Conservation (phyloP, 1,139 yeast genomes). For the Candida buenavistaensis region DNA sequence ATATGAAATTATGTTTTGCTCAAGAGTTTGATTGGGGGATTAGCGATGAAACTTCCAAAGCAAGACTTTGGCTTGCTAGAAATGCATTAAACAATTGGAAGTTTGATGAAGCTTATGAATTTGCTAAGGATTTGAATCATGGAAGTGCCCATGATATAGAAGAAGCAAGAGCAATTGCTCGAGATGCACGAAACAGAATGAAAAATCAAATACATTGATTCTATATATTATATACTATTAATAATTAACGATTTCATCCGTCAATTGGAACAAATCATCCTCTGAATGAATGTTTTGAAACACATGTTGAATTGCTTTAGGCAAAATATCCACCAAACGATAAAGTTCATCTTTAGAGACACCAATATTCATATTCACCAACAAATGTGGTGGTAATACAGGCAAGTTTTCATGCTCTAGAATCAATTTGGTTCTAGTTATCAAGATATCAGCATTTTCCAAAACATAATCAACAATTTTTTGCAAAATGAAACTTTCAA, state of each 20-base stretch:
- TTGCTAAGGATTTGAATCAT: slow-evolving; percentile 72
- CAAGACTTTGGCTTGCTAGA: slow-evolving; percentile 85
- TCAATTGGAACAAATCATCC: slow-evolving; percentile 20
- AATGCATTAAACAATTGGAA: slow-evolving; percentile 57
- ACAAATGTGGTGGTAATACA: slow-evolving; percentile 65
- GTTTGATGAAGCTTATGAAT: slow-evolving; percentile 69
- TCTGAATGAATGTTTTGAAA: slow-evolving; percentile 18
- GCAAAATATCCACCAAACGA: slow-evolving; percentile 18
- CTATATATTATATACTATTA: slow-evolving; percentile 1
- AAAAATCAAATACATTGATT: slow-evolving; percentile 4
- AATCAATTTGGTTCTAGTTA: slow-evolving; percentile 69
- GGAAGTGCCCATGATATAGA: slow-evolving; percentile 85
- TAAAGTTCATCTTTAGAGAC: slow-evolving; percentile 55
- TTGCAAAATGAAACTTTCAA: slow-evolving; percentile 65
- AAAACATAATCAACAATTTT: slow-evolving; percentile 57
- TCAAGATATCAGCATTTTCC: slow-evolving; percentile 52
- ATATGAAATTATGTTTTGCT: slow-evolving; percentile 72
- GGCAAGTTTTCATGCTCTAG: slow-evolving; percentile 78
- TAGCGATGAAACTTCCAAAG: slow-evolving; percentile 77
- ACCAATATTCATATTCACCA: slow-evolving; percentile 58
- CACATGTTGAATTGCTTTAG: slow-evolving; percentile 18
- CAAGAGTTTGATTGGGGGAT: slow-evolving; percentile 68
- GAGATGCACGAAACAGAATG: slow-evolving; percentile 62
- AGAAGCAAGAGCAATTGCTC: slow-evolving; percentile 81
- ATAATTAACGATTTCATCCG: slow-evolving; percentile 19